Conservation (phyloP, 192 early-diverging fungal genomes). For the Entrophospora sp. region DNA sequence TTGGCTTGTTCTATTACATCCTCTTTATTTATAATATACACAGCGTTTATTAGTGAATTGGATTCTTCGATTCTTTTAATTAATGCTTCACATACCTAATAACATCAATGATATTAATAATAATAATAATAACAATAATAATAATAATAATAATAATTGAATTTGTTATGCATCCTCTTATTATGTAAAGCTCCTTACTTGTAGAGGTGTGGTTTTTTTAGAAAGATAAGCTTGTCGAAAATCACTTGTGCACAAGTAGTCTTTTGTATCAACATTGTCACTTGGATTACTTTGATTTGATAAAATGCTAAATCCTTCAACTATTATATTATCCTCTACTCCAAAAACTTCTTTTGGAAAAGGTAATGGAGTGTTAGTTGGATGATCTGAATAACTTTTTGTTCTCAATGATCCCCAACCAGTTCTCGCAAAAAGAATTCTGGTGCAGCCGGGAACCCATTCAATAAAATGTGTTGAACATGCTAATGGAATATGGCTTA, state of each 20-base stretch:
- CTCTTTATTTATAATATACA: slow-evolving; percentile 28
- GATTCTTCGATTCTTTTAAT: not conserved
- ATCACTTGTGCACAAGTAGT: not conserved
- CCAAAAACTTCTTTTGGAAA: slow-evolving; percentile 14
- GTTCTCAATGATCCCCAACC: not conserved
- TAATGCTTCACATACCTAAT: slow-evolving; percentile 2
- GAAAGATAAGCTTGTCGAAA: slow-evolving; percentile 7
- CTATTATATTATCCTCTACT: not conserved
- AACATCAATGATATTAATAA: not conserved
- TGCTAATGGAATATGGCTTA: not conserved
- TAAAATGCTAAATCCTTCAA: slow-evolving; percentile 11
- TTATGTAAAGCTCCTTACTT: no score
- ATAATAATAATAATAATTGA: not conserved
- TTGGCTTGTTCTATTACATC: slow-evolving; percentile 41
- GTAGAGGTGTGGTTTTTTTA: not conserved
- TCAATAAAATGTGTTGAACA: not conserved
- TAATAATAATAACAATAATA: not conserved
- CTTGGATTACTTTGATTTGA: not conserved
- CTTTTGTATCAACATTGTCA: not conserved
- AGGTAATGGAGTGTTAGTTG: not conserved
- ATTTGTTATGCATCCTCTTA: no score
- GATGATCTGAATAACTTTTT: not conserved
- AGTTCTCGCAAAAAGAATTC: not conserved
- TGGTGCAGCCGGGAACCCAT: not conserved
- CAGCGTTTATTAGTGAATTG: slow-evolving; percentile 23